Percentiles rank a stretch among this genome's conserved stretches.
Evolutionary conservation across 106 monocot species (phyloP).

Genomic region (Dioscorea zingiberensis): DNA sequence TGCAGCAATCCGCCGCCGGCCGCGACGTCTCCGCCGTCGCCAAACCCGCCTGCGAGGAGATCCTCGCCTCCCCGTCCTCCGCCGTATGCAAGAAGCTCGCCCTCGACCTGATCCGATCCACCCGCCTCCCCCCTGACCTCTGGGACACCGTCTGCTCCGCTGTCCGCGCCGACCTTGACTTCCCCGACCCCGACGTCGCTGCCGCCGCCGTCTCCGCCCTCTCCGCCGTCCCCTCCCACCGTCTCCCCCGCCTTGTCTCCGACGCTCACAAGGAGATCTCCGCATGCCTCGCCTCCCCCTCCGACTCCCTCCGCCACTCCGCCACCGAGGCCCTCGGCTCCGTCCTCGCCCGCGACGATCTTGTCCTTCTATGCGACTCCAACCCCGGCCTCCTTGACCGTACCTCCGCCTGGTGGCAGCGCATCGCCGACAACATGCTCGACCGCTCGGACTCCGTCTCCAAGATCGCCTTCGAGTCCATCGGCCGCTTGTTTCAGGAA

Average conservation of each 20-base stretch:
- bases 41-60: slow-evolving; percentile 73
- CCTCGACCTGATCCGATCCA: slow-evolving; percentile 90
- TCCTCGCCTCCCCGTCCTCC: slow-evolving; percentile 85
- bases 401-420: slow-evolving; percentile 71
- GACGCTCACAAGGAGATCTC: slow-evolving; percentile 64
- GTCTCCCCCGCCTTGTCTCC: slow-evolving; percentile 57
- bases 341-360: slow-evolving; percentile 85
- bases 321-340: slow-evolving; percentile 72
- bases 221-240: slow-evolving; percentile 85
- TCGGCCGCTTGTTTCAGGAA: slow-evolving; percentile 73
- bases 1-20: slow-evolving; percentile 92
- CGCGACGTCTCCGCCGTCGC: slow-evolving; percentile 90
- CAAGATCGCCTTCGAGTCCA: slow-evolving; percentile 64
- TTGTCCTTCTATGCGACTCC: slow-evolving; percentile 70
- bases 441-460: slow-evolving; percentile 81
- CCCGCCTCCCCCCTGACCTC: slow-evolving; percentile 82
- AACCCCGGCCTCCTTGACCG: slow-evolving; percentile 61
- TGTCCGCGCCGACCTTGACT: slow-evolving; percentile 80
- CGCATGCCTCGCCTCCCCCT: slow-evolving; percentile 54
- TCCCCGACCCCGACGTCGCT: slow-evolving; percentile 94
- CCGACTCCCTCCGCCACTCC: slow-evolving; percentile 61
- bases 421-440: slow-evolving; percentile 53
- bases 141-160: slow-evolving; percentile 62
- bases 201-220: slow-evolving; percentile 77
- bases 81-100: slow-evolving; percentile 98